Evolutionary conservation across 306 rosid genomes (phyloP), one percentile per base, ranked within the genome.

Genomic region (Cucumis sativus): DNA sequence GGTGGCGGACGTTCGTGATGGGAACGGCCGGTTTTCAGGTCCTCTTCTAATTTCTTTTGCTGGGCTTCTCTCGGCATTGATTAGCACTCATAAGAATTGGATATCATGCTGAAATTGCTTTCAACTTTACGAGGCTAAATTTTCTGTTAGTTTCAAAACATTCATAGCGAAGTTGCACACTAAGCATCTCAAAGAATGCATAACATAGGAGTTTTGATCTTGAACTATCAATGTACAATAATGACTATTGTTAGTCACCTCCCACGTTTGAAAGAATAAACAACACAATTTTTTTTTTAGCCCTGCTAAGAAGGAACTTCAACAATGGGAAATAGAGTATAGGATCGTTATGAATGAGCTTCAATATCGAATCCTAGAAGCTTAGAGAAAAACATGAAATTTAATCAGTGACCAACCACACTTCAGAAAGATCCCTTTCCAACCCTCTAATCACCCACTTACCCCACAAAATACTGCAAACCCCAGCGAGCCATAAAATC

Each of bases 81-180:
- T 94, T 75, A 89, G 98, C 68, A 90, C 93, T 83, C 95, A 90
- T 59, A 94, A 94, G 91, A 91, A 88, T 80, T 94, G 98, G 98
- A 79, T 86, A 2, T 88, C 93, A 68, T 94, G 97, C 84, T 93
- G 84, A 87, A 17, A 21, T n/a, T 23, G 14, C 45, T 55, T 21
- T 33, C 64, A 20, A 74, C 35, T 20, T 74, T 10, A 35, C 33
- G 7, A 17, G 65, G 49, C 72, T 74, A 55, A 10, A 52, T 15
- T 74, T 21, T 74, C 65, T 55, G 25, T 41, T 68, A 17, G 21
- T 68, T 45, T 43, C 4, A 39, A 39, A 66, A 39, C 21, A 39
- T 39, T 3, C 51, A 37, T 66, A 18, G 20, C 20, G 13, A 13
- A 15, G 9, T 12, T 2, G 6, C 66, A 60, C 39, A 63, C 15